Evolutionary conservation across 164 flowering plant genomes (phyloP).

Genomic region (Magnolia kwangsiensis): DNA sequence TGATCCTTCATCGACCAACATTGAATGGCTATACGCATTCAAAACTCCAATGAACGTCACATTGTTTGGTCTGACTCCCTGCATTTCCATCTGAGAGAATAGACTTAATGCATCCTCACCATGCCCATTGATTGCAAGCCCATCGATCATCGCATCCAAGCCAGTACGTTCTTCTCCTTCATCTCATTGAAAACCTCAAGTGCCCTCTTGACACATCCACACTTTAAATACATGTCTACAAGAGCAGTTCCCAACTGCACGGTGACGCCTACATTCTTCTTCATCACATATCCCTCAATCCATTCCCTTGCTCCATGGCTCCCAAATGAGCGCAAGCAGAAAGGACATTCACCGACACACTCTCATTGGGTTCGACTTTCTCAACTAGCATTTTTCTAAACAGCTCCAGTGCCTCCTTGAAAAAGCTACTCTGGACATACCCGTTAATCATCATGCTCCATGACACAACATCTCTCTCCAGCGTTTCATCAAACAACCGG

Average conservation of each 20-base stretch:
- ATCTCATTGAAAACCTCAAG: slow-evolving; percentile 17
- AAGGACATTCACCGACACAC: slow-evolving; percentile 16
- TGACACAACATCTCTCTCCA: no score
- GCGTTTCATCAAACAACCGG: no score
- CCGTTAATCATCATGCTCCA: no score
- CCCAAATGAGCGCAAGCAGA: slow-evolving; percentile 28
- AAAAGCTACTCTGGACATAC: no score
- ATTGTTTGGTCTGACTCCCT: slow-evolving; percentile 3
- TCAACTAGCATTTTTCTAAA: slow-evolving; percentile 14
- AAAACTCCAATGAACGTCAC: slow-evolving; percentile 11
- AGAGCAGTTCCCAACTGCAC: slow-evolving; percentile 23
- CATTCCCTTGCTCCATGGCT: slow-evolving; percentile 20
- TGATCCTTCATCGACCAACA: slow-evolving; percentile 8
- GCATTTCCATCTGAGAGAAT: not conserved
- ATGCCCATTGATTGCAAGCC: slow-evolving; percentile 19
- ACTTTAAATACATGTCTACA: slow-evolving; percentile 25
- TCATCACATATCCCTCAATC: slow-evolving; percentile 17
- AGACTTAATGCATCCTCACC: slow-evolving; percentile 7
- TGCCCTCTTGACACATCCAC: slow-evolving; percentile 18
- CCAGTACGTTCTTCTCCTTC: slow-evolving; percentile 18
- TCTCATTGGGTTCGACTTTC: slow-evolving; percentile 20
- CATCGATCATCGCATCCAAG: slow-evolving; percentile 26
- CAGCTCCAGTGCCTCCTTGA: no score
- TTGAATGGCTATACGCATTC: slow-evolving; percentile 17
- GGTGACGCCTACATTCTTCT: not conserved